Conservation (phyloP, 1,284 basidiomycete species). For the Apiotrichum montevideense region DNA sequence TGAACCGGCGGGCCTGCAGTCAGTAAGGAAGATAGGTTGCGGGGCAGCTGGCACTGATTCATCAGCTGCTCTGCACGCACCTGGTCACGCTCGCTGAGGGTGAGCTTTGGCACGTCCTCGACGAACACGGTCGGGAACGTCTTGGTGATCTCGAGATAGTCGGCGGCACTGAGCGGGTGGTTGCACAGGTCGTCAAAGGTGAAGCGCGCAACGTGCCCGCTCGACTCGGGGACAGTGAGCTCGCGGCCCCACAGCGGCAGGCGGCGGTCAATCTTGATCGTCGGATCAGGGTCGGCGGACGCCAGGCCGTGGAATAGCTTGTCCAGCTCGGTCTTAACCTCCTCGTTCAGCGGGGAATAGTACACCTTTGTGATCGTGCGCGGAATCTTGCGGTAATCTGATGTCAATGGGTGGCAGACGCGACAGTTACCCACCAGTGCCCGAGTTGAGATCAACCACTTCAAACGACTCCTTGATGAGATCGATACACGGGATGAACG, state of each 20-base stretch:
- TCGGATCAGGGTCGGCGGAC: constrained; percentile 50
- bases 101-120: constrained; percentile 80
- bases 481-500: constrained; percentile 92
- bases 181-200: constrained; percentile 83
- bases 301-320: constrained; percentile 71
- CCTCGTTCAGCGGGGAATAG: constrained; percentile 67
- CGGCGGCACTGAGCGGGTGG: constrained; percentile 81
- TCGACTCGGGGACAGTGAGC: constrained; percentile 71
- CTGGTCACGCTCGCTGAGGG: constrained; percentile 78
- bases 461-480: constrained; percentile 80
- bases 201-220: constrained; percentile 75
- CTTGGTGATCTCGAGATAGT: constrained; percentile 90
- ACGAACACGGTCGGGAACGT: constrained; percentile 85
- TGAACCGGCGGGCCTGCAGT: constrained; percentile 77
- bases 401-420: neutral
- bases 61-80: constrained; percentile 47
- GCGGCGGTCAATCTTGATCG: constrained; percentile 58
- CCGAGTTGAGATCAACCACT: constrained; percentile 88
- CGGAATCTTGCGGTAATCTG: constrained; percentile 87
- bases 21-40: neutral
- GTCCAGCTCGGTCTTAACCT: constrained; percentile 58
- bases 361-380: constrained; percentile 87
- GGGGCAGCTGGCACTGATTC: neutral
- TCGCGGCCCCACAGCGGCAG: constrained; percentile 84
- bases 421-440: constrained; percentile 60